A percentile compares a stretch with the other conserved stretches of the same genome.
These are phyloP conservation scores for Phycomyces blakesleeanus DNA, from an alignment of 192 early-diverging fungal species.

Conservation along the genomic window DNA sequence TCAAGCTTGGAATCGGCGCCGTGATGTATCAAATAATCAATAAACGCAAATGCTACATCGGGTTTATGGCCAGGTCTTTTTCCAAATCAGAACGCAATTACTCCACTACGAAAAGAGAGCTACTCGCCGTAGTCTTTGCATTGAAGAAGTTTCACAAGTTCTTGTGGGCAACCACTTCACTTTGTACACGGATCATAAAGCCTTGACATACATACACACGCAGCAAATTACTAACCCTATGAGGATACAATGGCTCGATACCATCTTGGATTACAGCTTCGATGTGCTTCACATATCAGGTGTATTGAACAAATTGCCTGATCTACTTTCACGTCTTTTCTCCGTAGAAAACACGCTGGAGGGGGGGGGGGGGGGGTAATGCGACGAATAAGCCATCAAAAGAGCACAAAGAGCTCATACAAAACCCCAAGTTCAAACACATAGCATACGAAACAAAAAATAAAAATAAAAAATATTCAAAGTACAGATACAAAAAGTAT, in stretches of 20 bases:
- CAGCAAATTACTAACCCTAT: conserved; percentile 20
- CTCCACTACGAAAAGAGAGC: too few species aligned
- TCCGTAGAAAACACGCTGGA: too few species aligned
- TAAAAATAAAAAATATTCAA: background rate
- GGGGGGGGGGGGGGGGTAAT: too few species aligned
- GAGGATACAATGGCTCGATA: conserved; percentile 31
- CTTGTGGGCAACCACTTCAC: conserved; percentile 34
- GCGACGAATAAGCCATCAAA: too few species aligned
- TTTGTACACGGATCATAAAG: conserved; percentile 36
- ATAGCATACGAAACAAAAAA: background rate
- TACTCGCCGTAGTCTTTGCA: conserved; percentile 22
- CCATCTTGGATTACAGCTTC: conserved; percentile 27
- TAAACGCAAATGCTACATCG: too few species aligned
- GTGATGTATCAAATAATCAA: too few species aligned
- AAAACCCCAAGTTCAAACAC: too few species aligned
- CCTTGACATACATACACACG: conserved; percentile 27
- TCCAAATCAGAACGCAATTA: too few species aligned
- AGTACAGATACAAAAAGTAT: background rate
- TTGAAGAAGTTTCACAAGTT: conserved; percentile 35
- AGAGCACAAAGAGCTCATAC: background rate
- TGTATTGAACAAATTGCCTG: conserved; percentile 31
- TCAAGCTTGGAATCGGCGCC: too few species aligned
- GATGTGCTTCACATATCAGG: conserved; percentile 22
- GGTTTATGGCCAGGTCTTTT: too few species aligned
- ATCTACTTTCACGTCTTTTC: conserved; percentile 24